phyloP scores from a whole-genome alignment of 78 protist genomes.

The Dictyostelium citrinum region DNA sequence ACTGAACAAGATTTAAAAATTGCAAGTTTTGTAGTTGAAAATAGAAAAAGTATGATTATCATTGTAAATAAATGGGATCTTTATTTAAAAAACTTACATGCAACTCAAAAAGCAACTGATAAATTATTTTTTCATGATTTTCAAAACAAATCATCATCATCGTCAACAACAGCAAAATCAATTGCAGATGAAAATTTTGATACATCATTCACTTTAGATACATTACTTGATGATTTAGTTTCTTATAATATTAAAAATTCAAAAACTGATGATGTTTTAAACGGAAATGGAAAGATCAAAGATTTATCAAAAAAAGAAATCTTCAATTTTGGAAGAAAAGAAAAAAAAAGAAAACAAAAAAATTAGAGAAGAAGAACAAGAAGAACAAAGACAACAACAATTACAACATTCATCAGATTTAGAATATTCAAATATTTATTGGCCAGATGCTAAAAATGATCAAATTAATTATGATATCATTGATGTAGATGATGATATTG shows the following conservation, averaged over 20 bases:
- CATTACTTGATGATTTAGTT: constrained; percentile 13
- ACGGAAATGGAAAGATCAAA: neutral
- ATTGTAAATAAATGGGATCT: constrained; percentile 88
- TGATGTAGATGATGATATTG: neutral
- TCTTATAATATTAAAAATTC: neutral
- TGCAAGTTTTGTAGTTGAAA: constrained; percentile 37
- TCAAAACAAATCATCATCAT: neutral
- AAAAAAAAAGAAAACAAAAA: neutral
- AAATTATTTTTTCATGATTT: constrained; percentile 23
- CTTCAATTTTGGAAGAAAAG: constrained; percentile 1
- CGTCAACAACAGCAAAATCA: neutral
- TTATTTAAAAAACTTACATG: neutral
- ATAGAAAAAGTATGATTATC: constrained; percentile 44
- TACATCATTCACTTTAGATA: neutral
- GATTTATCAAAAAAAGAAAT: neutral
- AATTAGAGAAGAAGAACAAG: neutral
- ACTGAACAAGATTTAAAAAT: constrained; percentile 76
- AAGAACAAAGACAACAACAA: neutral
- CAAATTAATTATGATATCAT: neutral
- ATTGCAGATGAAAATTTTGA: neutral
- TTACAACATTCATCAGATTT: neutral
- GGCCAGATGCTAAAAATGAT: neutral
- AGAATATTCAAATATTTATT: neutral
- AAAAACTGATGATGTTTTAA: constrained; percentile 1
- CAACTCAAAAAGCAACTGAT: neutral